Evolutionary conservation across 2,329 filamentous ascomycete genomes (phyloP), one percentile per base, ranked within the genome.

Genomic region (Colletotrichum somersetense): DNA sequence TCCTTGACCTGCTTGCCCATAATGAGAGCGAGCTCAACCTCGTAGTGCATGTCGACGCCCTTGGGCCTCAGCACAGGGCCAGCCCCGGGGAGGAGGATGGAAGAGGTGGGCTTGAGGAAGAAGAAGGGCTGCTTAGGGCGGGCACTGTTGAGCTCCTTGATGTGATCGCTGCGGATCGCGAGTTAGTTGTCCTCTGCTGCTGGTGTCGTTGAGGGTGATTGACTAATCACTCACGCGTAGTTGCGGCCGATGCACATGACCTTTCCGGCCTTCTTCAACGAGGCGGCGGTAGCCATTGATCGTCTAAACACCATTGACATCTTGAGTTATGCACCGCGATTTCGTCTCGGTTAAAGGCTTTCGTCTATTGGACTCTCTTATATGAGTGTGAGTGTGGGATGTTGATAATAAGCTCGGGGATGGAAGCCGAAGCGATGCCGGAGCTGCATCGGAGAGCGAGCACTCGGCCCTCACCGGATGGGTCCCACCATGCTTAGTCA

Each of bases 81-180:
- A 68, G 91, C 89, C 38, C 90, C 89, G 0, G 94, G 94, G 30
- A 93, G 87, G 5, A 98, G 89, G 77, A 99, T 93, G 4, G 95
- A 93, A 52, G 93, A 94, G 0, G 95, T 85, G 1, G 96, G 96
- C 88, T 99, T 99, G 77, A 98, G 89, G 88, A 99, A 99, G 91
- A 98, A 99, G 85, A 99, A 98, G 35, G 96, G 96, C 83, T 98
- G 95, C 82, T 96, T 97, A 62, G 96, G 96, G 75, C 91, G 91
- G 73, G 88, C 87, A 83, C 92, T 97, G 83, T 95, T 95, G 76
- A 99, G 89, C 86, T 99, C 96, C 75, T 92, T 90, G 80, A 98
- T 92, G 84, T 99, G 96, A 82, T 97, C 96, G 78, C 94, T 96
- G 78, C 48, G 44, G 48, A 53, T 63, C 62, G 61, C 72, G 33